Conservation (phyloP, 495 filamentous ascomycete genomes). For the Hypoxylon subgilvum region DNA sequence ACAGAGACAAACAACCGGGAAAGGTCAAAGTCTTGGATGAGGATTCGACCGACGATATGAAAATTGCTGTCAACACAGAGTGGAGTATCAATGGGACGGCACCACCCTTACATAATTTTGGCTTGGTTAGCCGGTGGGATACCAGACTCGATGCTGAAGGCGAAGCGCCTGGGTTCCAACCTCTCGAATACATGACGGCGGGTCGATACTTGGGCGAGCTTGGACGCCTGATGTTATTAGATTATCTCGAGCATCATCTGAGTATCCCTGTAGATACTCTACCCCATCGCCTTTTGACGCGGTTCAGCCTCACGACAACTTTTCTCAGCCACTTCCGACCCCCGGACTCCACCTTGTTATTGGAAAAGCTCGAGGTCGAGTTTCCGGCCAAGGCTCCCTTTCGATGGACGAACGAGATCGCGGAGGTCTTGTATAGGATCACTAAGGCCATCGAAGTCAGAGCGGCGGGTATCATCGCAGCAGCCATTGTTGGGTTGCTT, state of each 20-base stretch:
- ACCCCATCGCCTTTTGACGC: slow-evolving; percentile 64
- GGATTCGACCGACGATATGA: slow-evolving; percentile 60
- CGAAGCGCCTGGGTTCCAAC: slow-evolving; percentile 79
- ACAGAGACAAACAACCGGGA: slow-evolving; percentile 63
- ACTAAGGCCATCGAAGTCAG: slow-evolving; percentile 69
- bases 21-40: slow-evolving; percentile 62
- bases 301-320: slow-evolving; percentile 73
- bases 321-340: slow-evolving; percentile 72
- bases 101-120: slow-evolving; percentile 66
- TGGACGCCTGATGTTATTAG: slow-evolving; percentile 71
- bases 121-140: slow-evolving; percentile 77
- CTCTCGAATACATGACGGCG: slow-evolving; percentile 86
- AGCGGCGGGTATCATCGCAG: slow-evolving; percentile 74
- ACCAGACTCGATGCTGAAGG: slow-evolving; percentile 65
- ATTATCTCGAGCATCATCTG: slow-evolving; percentile 63
- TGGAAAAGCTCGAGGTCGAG: slow-evolving; percentile 58
- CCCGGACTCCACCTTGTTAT: slow-evolving; percentile 53
- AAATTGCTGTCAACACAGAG: slow-evolving; percentile 83
- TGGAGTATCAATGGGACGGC: slow-evolving; percentile 81
- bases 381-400: slow-evolving; percentile 58
- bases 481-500: slow-evolving; percentile 71
- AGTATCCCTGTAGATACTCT: slow-evolving; percentile 50
- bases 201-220: slow-evolving; percentile 85
- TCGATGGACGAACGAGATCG: slow-evolving; percentile 64
- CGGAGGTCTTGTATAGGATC: slow-evolving; percentile 63